Conservation (phyloP, 2,329 filamentous ascomycete species). For the Fusarium tjaetaba region DNA sequence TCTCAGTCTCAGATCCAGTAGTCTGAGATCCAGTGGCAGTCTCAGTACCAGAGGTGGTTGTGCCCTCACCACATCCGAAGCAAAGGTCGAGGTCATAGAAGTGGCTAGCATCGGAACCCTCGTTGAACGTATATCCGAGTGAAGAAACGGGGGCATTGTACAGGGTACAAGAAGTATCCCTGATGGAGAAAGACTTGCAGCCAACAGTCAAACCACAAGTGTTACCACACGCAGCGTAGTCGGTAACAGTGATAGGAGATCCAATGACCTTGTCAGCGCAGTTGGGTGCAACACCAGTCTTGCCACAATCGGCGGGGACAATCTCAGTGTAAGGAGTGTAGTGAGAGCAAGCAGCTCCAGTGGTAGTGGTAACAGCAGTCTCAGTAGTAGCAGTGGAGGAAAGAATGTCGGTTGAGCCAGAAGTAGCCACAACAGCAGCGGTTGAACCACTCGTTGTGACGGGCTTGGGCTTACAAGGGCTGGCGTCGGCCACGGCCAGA, state of each 20-base stretch:
- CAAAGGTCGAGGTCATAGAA: conserved; percentile 30
- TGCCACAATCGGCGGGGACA: conserved; percentile 10
- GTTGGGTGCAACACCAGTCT: conserved; percentile 2
- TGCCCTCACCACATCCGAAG: conserved; percentile 28
- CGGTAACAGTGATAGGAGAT: background rate
- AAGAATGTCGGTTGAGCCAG: conserved; percentile 11
- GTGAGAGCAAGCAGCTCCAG: conserved; percentile 14
- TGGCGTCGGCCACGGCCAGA: conserved; percentile 24
- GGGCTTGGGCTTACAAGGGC: conserved; percentile 31
- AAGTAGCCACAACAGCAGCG: conserved; percentile 10
- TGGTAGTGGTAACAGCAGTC: conserved; percentile 21
- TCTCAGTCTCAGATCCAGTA: background rate
- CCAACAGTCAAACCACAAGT: conserved; percentile 25
- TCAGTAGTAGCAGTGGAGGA: conserved; percentile 13
- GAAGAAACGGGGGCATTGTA: background rate
- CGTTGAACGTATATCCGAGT: background rate
- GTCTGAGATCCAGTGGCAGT: background rate
- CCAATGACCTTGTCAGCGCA: conserved; percentile 5
- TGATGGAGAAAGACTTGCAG: conserved; percentile 30
- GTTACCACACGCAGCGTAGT: conserved; percentile 20
- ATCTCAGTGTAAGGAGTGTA: conserved; percentile 12
- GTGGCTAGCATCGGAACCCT: background rate
- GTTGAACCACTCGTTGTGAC: conserved; percentile 18
- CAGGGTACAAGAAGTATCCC: conserved; percentile 4
- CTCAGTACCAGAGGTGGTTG: conserved; percentile 12